Evolutionary conservation across 208 protist genomes (phyloP).

Genomic region (Naegleria fowleri): DNA sequence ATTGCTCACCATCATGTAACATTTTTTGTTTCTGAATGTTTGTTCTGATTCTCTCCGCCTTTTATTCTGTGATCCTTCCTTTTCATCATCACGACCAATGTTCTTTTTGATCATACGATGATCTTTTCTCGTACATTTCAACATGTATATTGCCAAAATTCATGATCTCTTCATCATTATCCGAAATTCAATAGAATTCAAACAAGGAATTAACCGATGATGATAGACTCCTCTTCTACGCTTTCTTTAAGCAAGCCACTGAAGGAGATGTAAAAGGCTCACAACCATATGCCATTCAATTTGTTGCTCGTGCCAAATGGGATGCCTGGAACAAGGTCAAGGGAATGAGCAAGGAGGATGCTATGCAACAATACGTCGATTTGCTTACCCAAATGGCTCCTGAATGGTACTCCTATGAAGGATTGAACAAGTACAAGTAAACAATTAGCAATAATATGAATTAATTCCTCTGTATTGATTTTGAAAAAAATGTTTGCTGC

Average conservation of each 20-base stretch:
- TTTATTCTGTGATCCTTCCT: too few relatives aligned
- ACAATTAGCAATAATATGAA: too few relatives aligned
- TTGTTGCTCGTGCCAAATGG: slow-evolving; percentile 56
- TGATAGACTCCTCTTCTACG: slow-evolving; percentile 84
- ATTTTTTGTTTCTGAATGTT: too few relatives aligned
- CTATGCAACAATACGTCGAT: slow-evolving; percentile 76
- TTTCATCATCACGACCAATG: too few relatives aligned
- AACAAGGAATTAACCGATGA: slow-evolving; percentile 66
- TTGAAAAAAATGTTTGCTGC: not conserved
- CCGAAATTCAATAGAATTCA: not conserved
- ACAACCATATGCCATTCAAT: slow-evolving; percentile 78
- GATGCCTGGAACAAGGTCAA: slow-evolving; percentile 81
- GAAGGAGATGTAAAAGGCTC: slow-evolving; percentile 78
- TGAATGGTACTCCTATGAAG: not conserved
- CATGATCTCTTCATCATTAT: not conserved
- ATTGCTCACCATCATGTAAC: too few relatives aligned
- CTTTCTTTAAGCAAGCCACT: slow-evolving; percentile 93
- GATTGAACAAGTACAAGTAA: not conserved
- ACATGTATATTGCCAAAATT: too few relatives aligned
- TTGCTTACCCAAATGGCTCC: slow-evolving; percentile 40
- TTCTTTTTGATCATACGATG: too few relatives aligned
- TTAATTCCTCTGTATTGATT: too few relatives aligned
- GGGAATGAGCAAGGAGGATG: slow-evolving; percentile 76
- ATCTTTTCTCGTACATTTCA: too few relatives aligned
- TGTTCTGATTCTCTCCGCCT: too few relatives aligned